A percentile compares a stretch with the other conserved stretches of the same genome.
Evolutionary conservation across 2,329 filamentous ascomycete species (phyloP).

Genomic region (Apiospora malaysiana): DNA sequence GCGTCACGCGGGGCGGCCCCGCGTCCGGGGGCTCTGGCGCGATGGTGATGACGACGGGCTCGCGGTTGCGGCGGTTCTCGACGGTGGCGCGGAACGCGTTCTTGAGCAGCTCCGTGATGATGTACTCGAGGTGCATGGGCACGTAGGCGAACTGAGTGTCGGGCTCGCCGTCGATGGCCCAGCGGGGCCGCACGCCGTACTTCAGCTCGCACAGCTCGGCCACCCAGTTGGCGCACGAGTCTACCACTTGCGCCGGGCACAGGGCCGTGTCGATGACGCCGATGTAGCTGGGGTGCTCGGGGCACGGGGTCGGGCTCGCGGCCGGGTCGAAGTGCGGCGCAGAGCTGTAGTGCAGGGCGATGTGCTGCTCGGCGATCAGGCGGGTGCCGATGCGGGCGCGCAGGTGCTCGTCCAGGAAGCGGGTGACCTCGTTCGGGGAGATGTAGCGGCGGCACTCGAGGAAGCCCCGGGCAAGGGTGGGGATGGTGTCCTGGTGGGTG

Average conservation of each 20-base stretch:
- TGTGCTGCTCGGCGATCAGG: slow-evolving; percentile 94
- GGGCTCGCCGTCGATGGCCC: slow-evolving; percentile 83
- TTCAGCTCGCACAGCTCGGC: slow-evolving; percentile 96
- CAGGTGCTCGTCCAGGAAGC: slow-evolving; percentile 91
- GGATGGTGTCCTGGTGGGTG: slow-evolving; percentile 94
- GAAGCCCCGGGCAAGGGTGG: slow-evolving; percentile 88
- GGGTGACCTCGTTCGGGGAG: slow-evolving; percentile 79
- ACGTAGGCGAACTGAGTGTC: slow-evolving; percentile 92
- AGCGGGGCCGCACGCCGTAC: slow-evolving; percentile 83
- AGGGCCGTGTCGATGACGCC: slow-evolving; percentile 94
- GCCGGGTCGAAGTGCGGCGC: slow-evolving; percentile 72
- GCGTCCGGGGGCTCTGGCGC: slow-evolving; percentile 65
- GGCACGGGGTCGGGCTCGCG: slow-evolving; percentile 55
- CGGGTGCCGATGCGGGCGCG: slow-evolving; percentile 93
- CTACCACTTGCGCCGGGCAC: slow-evolving; percentile 79
- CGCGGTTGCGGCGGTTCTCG: slow-evolving; percentile 77
- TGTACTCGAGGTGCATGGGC: slow-evolving; percentile 96
- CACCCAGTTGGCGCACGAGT: slow-evolving; percentile 86
- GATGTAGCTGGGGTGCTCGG: slow-evolving; percentile 73
- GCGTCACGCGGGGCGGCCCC: slow-evolving; percentile 37
- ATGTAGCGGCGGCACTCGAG: slow-evolving; percentile 94
- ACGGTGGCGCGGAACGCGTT: slow-evolving; percentile 95
- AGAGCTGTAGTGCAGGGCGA: slow-evolving; percentile 78
- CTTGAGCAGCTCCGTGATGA: slow-evolving; percentile 94
- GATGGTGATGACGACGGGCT: slow-evolving; percentile 91